Evolutionary conservation across 805 yeast species (phyloP), one percentile per base, ranked within the genome.

Genomic region (Yarrowia sp.): DNA sequence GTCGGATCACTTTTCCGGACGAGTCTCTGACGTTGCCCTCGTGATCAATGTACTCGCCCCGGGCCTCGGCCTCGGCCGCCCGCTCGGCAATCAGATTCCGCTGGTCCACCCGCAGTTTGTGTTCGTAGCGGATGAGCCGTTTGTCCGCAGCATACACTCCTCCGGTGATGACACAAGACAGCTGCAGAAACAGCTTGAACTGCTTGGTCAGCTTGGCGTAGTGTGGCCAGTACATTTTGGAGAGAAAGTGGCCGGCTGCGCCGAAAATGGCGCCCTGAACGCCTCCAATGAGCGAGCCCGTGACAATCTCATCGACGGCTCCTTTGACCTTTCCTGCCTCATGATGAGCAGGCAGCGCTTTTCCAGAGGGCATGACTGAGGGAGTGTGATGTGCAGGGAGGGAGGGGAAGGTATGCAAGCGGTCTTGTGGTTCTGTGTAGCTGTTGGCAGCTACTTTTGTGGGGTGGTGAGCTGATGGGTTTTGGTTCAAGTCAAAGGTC

Each of bases 261-360:
- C 68, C 68, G 11, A 53, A 50, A 5, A 65, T 19, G 43, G 26
- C 61, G 19, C 68, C 68, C 22, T 65, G 59, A n/a, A 42, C 43
- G 3, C 68, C 68, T 32, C 68, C 68, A 16, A 65, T 65, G 7
- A 53, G 52, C 32, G 68, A 52, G 36, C 68, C 68, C 15, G 49
- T 50, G 49, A 65, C 35, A 32, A 65, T 65, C 26, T 65, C 71
- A 36, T 73, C 70, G 5, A 69, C 61, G n/a, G 76, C 76, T 16
- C 74, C 75, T 12, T 71, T 67, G 40, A 74, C 52, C 61, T 67
- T 67, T 35, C 63, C 66, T 8, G 74, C 74, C 48, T 73, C 73
- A 45, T 74, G 75, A 50, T 74, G 76, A 10, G 75, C 72, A 8
- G 75, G 76, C 38, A 73, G 45, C 70, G 69, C 45, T 67, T 52